These are phyloP conservation scores for Euphrasia arctica DNA, from an alignment of 305 asterid genomes.

Conservation along the genomic window DNA sequence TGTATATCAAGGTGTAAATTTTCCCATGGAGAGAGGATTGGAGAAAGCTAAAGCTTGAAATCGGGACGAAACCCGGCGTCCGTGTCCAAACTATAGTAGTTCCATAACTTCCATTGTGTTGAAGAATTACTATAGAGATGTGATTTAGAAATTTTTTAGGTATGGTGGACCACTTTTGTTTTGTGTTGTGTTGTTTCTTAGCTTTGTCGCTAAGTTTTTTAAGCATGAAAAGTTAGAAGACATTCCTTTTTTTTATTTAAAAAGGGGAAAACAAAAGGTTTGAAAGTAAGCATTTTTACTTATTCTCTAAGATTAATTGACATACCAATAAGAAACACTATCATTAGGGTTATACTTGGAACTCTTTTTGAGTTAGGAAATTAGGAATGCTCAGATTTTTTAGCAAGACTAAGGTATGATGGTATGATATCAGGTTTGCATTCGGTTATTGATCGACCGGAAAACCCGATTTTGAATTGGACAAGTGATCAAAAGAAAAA, in stretches of 20 bases:
- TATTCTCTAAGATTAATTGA: not conserved
- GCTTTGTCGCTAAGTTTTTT: slow-evolving; percentile 1
- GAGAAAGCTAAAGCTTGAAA: too few relatives aligned
- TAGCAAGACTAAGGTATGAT: too few relatives aligned
- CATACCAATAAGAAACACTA: not conserved
- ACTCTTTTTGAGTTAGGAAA: not conserved
- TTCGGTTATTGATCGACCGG: too few relatives aligned
- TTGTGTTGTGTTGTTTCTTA: slow-evolving; percentile 19
- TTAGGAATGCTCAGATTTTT: too few relatives aligned
- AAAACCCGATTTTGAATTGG: not conserved
- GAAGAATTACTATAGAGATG: too few relatives aligned
- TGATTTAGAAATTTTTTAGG: not conserved
- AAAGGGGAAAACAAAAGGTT: not conserved
- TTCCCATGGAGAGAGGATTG: too few relatives aligned
- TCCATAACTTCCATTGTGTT: too few relatives aligned
- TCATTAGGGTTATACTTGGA: not conserved
- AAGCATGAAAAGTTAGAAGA: not conserved
- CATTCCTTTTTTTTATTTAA: not conserved
- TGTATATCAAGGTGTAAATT: too few relatives aligned
- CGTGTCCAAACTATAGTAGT: too few relatives aligned
- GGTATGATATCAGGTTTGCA: too few relatives aligned
- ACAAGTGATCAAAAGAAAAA: not conserved
- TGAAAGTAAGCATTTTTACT: not conserved
- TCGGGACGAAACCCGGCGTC: too few relatives aligned
- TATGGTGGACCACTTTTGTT: not conserved